These are phyloP conservation scores for Metschnikowia bowlesiae DNA, from an alignment of 805 yeast species.

Conservation along the genomic window DNA sequence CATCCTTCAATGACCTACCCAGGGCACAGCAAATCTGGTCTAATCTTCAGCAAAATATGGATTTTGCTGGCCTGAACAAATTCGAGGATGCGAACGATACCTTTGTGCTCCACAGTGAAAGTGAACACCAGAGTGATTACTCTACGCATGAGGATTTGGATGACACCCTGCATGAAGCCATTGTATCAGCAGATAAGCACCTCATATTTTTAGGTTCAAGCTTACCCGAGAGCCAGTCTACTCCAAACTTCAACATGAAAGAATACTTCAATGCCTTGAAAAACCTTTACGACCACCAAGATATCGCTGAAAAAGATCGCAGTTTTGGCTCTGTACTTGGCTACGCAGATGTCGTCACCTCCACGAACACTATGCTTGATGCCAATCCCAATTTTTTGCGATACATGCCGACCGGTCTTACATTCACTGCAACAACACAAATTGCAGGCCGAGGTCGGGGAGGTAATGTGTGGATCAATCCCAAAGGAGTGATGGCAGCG, in stretches of 20 bases:
- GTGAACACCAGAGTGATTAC: conserved; percentile 20
- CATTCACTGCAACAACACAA: conserved; percentile 74
- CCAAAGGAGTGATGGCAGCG: conserved; percentile 83
- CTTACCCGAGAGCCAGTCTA: conserved; percentile 47
- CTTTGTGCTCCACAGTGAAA: conserved; percentile 44
- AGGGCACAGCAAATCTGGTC: conserved; percentile 29
- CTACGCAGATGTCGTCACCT: conserved; percentile 87
- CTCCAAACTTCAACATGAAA: conserved; percentile 70
- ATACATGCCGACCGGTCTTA: conserved; percentile 64
- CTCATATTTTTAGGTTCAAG: conserved; percentile 41
- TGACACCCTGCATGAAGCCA: conserved; percentile 7
- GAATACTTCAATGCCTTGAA: conserved; percentile 48
- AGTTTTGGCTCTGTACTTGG: conserved; percentile 59
- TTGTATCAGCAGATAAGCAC: conserved; percentile 44
- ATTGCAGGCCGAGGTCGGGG: conserved; percentile 93
- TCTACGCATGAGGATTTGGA: conserved; percentile 15
- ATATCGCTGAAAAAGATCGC: conserved; percentile 19
- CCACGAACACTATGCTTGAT: conserved; percentile 78
- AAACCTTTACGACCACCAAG: conserved; percentile 24
- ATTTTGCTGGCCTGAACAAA: conserved; percentile 24
- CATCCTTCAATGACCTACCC: conserved; percentile 36
- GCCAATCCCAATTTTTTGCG: conserved; percentile 57
- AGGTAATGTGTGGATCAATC: conserved; percentile 93
- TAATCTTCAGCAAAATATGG: conserved; percentile 37
- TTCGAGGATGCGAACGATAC: conserved; percentile 56